phyloP scores from a whole-genome alignment of 495 filamentous ascomycete genomes.

The Thozetella sp. region DNA sequence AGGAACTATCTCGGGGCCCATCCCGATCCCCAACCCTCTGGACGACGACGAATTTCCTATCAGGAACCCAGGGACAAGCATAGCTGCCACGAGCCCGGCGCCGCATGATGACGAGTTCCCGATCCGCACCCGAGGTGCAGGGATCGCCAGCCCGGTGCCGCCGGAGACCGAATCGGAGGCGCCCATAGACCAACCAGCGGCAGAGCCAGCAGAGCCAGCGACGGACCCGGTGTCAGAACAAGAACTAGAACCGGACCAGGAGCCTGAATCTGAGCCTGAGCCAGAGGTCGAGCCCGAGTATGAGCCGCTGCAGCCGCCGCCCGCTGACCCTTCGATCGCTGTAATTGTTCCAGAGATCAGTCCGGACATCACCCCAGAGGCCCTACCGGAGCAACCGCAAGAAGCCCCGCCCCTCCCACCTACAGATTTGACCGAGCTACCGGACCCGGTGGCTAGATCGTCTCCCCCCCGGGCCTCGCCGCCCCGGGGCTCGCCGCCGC shows the following conservation, averaged over 20 bases:
- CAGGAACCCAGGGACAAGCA: constrained; percentile 33
- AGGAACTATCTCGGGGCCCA: constrained; percentile 54
- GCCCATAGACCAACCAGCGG: constrained; percentile 18
- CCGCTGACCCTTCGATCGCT: not conserved
- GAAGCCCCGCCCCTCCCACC: constrained; percentile 22
- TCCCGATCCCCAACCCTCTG: constrained; percentile 35
- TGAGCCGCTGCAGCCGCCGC: not conserved
- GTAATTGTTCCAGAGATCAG: constrained; percentile 8
- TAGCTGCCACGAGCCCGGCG: constrained; percentile 20
- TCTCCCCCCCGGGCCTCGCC: constrained; percentile 24
- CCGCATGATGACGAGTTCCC: constrained; percentile 39
- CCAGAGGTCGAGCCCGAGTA: not conserved
- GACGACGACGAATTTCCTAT: constrained; percentile 52
- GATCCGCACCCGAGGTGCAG: constrained; percentile 35
- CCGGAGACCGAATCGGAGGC: constrained; percentile 13
- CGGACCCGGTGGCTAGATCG: constrained; percentile 17
- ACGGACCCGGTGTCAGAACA: not conserved
- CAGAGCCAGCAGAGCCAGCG: constrained; percentile 3
- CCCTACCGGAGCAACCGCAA: constrained; percentile 16
- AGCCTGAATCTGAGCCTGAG: constrained; percentile 5
- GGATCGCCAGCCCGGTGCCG: constrained; percentile 31
- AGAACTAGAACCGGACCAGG: constrained; percentile 4
- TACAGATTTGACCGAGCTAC: constrained; percentile 7
- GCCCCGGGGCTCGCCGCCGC: constrained; percentile 22
- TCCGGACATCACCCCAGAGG: constrained; percentile 13